Base-by-base conservation (phyloP, 2,329 filamentous ascomycete genomes). In the Sodiomyces alkalinus region DNA sequence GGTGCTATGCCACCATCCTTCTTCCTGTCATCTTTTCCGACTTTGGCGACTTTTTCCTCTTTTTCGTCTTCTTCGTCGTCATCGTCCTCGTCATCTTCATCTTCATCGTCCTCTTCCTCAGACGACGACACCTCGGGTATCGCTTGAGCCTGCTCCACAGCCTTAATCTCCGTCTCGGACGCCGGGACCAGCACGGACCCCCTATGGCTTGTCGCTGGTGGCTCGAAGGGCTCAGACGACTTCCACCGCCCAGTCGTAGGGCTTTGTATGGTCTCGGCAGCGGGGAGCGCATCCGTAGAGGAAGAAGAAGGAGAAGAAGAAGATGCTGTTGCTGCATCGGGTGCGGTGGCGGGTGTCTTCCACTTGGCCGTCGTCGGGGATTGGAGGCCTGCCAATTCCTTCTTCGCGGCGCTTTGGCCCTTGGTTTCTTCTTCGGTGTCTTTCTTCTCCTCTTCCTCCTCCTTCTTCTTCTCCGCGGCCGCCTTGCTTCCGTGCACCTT, bases 401-500 rank as follows among this genome's bases (percentile, higher is more conserved):
- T 27, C 24, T 33, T 27, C 6, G 19, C 28, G 15, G 12, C 29
- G 8, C 34, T 23, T 19, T 32, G 29, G 6, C 25, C 26, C 9
- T 30, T 31, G n/a, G 31, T 25, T 7, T 28, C 21, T 7, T 28
- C 26, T 25, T 41, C 35, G 13, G 28, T 13, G 16, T 20, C 29
- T 19, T 31, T 27, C 17, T 18, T 27, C 29, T 11, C 10, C 20
- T 32, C 25, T 12, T 17, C 28, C 27, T 34, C 39, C 4, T 27
- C 19, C 13, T 36, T 36, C 26, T 44, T 38, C 13, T 42, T 32
- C 23, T 33, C 38, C 16, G 36, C 24, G 15, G 29, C 24, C 11
- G 41, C 40, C 13, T 50, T 51, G 39, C 63, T 63, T 28, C 63
- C 63, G 36, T 69, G 48, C 5, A 67, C 65, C 48, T 70, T 70